These are phyloP conservation scores for Diplogelasinospora grovesii DNA, from an alignment of 495 filamentous ascomycete genomes.

Conservation along the genomic window DNA sequence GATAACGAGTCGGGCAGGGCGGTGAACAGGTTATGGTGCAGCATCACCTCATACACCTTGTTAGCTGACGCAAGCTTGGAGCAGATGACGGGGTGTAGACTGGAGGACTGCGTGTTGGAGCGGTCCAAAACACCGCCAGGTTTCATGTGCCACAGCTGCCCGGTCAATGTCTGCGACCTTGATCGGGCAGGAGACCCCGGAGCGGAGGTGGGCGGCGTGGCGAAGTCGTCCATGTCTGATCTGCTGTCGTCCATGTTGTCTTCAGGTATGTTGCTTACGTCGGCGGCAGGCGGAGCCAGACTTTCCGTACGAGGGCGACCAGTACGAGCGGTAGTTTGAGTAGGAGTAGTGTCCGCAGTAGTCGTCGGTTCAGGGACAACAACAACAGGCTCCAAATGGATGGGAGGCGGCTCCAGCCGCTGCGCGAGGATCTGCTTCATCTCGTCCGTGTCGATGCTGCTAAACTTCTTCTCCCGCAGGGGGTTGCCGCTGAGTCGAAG, in stretches of 20 bases:
- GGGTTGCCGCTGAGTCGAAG: conserved; percentile 81
- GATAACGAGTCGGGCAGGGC: conserved; percentile 61
- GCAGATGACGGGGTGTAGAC: conserved; percentile 45
- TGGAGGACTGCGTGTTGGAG: conserved; percentile 55
- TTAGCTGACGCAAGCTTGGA: conserved; percentile 43
- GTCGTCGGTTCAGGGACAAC: conserved; percentile 6
- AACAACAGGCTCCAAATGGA: conserved; percentile 16
- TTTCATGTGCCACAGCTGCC: conserved; percentile 55
- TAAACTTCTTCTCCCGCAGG: conserved; percentile 74
- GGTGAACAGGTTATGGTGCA: conserved; percentile 71
- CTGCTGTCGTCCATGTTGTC: conserved; percentile 36
- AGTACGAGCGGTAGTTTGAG: too few relatives aligned
- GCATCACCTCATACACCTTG: conserved; percentile 47
- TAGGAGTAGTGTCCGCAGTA: too few relatives aligned
- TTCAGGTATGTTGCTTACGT: conserved; percentile 14
- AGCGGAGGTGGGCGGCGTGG: conserved; percentile 45
- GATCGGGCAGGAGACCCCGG: conserved; percentile 37
- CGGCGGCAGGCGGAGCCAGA: too few relatives aligned
- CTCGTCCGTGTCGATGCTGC: conserved; percentile 71
- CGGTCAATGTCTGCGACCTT: conserved; percentile 33
- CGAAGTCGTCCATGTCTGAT: conserved; percentile 67
- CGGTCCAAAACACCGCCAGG: conserved; percentile 66
- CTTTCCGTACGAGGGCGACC: too few relatives aligned
- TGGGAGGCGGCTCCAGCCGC: conserved; percentile 54
- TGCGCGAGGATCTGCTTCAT: conserved; percentile 69